Percentiles rank a stretch among this genome's conserved stretches.
These are phyloP conservation scores for Haberlea rhodopensis DNA, from an alignment of 257 asterid species.

Conservation along the genomic window DNA sequence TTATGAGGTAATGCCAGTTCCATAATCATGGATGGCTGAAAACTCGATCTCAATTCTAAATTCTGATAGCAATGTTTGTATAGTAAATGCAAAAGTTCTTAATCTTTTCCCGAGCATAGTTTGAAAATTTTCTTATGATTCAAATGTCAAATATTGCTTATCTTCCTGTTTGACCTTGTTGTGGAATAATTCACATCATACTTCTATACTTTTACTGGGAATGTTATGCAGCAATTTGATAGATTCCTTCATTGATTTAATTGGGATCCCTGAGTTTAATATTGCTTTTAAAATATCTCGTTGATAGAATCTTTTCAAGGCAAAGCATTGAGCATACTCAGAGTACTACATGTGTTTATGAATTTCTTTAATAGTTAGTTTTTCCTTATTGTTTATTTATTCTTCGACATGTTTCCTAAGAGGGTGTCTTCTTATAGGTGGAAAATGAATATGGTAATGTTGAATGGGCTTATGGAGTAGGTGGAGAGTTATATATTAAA, in stretches of 20 bases:
- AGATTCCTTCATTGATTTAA: background rate
- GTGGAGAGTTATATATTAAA: conserved; percentile 53
- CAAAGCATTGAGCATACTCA: background rate
- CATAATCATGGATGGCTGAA: background rate
- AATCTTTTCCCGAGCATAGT: background rate
- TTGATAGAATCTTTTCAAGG: background rate
- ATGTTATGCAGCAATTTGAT: background rate
- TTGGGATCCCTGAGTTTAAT: background rate
- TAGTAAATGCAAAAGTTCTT: background rate
- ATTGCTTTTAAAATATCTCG: background rate
- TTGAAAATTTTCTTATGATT: background rate
- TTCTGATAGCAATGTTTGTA: background rate
- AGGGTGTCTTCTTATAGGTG: conserved; percentile 41
- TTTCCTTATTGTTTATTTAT: background rate
- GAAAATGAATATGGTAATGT: conserved; percentile 85
- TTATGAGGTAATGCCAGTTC: background rate
- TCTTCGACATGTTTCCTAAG: background rate
- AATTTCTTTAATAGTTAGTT: background rate
- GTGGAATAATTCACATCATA: background rate
- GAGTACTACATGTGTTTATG: background rate
- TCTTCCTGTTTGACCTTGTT: background rate
- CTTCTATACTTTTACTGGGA: background rate
- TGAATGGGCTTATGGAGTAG: conserved; percentile 62
- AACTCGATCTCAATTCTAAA: background rate
- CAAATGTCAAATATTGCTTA: background rate